Base-by-base conservation (phyloP, 176 grass and related monocot species). In the Neostapfia colusana region DNA sequence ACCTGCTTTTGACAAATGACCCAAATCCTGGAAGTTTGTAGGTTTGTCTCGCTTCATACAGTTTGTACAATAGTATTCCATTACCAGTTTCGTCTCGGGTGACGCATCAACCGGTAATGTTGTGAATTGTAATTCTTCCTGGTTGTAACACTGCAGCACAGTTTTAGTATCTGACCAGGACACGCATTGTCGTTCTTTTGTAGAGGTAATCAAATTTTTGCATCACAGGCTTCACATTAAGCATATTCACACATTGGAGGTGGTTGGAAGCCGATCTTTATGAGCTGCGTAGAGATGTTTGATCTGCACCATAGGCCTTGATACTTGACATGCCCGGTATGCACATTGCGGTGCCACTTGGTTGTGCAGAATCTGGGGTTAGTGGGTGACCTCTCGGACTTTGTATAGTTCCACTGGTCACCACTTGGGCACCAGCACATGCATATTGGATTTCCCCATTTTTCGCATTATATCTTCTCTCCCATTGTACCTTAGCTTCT, bases 51-150 rank as follows among this genome's bases (percentile, higher is more conserved):
- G 65, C 58, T 76, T 41, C 38, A 48, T 58, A 76, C 37, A 31
- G 76, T 81, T 75, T 84, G 76, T 70, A 81, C 76, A 70, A 84
- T 72, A 84, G 48, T 56, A 46, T 84, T 76, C 25, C 17, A 28
- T 2, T 55, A 34, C 41, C 84, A 70, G 21, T 64, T 83, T 46
- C 68, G 51, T 60, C 56, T 58, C 31, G 53, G 81, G 15, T 79
- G 63, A 83, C 70, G 63, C 69, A 67, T 15, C 16, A 69, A 70
- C 44, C 48, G 13, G 57, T 85, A 88, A 70, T 17, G 57, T 56
- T 81, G 58, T 46, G 37, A 64, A 23, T 65, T 70, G 49, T 63
- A 70, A 37, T 73, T 73, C 75, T 80, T 80, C 69, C 4, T 69
- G 26, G 45, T 36, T 77, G 80, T 74, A 79, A 87, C 26, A 49